phyloP scores from a whole-genome alignment of 2,329 filamentous ascomycete genomes.

The Stagonosporopsis tanaceti region DNA sequence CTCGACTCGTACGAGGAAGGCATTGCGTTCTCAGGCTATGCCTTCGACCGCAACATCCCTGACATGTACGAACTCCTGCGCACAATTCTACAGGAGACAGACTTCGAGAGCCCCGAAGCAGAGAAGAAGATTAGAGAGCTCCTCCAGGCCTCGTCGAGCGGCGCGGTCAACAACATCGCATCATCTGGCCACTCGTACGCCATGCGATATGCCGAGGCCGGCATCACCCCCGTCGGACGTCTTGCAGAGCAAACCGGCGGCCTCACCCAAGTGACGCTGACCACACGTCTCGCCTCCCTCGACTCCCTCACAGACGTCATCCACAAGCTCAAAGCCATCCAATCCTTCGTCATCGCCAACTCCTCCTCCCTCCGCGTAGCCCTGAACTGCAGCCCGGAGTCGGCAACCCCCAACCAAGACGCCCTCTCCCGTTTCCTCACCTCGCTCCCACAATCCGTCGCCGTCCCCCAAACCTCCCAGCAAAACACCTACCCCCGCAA shows the following conservation, averaged over 20 bases:
- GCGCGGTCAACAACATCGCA: constrained; percentile 89
- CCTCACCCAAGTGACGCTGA: constrained; percentile 87
- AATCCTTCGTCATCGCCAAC: constrained; percentile 76
- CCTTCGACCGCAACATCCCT: constrained; percentile 86
- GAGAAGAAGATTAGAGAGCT: constrained; percentile 85
- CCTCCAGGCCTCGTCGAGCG: constrained; percentile 84
- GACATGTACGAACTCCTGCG: constrained; percentile 89
- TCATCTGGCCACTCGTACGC: constrained; percentile 90
- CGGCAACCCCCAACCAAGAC: constrained; percentile 72
- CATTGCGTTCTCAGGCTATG: constrained; percentile 83
- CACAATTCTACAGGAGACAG: constrained; percentile 82
- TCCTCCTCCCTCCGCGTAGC: constrained; percentile 76
- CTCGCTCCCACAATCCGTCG: constrained; percentile 58
- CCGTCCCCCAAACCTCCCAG: constrained; percentile 40
- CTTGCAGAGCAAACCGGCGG: constrained; percentile 86
- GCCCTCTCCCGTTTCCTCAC: constrained; percentile 76
- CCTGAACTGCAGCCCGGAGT: constrained; percentile 84
- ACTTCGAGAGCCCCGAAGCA: constrained; percentile 86
- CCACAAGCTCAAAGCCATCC: constrained; percentile 83
- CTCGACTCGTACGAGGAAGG: constrained; percentile 79
- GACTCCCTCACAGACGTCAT: constrained; percentile 79
- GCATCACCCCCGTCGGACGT: constrained; percentile 74
- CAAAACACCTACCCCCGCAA: constrained; percentile 52
- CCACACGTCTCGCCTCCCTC: constrained; percentile 78
- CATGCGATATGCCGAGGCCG: constrained; percentile 81